A percentile compares a stretch with the other conserved stretches of the same genome.
Evolutionary conservation across 1,139 yeast species (phyloP).

Genomic region (Lodderomyces parapsilosis): DNA sequence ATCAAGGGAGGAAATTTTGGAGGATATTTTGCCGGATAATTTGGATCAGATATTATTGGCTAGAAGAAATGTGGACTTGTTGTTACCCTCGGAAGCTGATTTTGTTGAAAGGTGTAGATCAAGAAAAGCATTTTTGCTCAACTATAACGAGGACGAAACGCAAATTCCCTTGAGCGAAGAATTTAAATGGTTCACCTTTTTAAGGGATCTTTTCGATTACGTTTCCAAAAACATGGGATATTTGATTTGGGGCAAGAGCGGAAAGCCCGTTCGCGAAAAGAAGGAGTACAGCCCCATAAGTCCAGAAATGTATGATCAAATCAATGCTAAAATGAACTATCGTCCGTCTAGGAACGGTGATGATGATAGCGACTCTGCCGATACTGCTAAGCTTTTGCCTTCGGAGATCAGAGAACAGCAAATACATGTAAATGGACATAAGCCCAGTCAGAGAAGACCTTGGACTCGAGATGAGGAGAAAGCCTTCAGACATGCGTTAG

Average conservation of each 20-base stretch:
- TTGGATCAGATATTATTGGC: conserved; percentile 45
- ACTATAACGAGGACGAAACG: conserved; percentile 23
- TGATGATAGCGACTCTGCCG: conserved; percentile 7
- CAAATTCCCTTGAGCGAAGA: conserved; percentile 32
- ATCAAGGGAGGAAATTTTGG: conserved; percentile 65
- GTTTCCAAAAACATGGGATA: conserved; percentile 73
- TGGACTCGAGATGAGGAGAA: conserved; percentile 92
- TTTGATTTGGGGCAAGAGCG: conserved; percentile 67
- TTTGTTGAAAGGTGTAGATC: conserved; percentile 68
- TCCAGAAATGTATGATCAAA: conserved; percentile 19
- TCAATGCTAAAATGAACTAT: conserved; percentile 4
- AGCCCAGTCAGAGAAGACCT: conserved; percentile 51
- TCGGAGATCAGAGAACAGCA: conserved; percentile 50
- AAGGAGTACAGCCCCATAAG: conserved; percentile 19
- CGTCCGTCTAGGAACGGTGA: background rate
- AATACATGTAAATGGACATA: conserved; percentile 34
- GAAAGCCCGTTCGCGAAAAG: conserved; percentile 27
- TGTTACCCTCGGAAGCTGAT: conserved; percentile 71
- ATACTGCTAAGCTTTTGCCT: conserved; percentile 38
- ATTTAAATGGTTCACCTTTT: conserved; percentile 32
- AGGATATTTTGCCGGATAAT: conserved; percentile 72
- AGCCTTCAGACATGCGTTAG: conserved; percentile 79
- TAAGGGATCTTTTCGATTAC: conserved; percentile 72
- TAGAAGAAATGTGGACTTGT: conserved; percentile 24
- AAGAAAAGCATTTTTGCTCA: conserved; percentile 60